Base-by-base conservation (phyloP, 257 asterid genomes). In the Fraxinus cuspidata region DNA sequence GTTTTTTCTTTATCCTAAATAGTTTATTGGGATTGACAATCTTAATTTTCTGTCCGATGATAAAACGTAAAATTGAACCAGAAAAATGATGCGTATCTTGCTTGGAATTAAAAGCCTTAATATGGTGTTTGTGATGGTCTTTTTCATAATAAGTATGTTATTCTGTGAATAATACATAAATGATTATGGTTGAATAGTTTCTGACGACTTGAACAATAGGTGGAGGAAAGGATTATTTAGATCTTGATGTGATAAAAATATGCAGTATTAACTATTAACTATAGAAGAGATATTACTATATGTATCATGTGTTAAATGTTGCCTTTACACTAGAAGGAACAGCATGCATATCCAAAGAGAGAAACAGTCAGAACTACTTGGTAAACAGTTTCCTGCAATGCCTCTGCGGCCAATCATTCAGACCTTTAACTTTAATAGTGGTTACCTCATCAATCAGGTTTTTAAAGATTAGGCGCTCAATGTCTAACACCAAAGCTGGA, bases 391-490 rank as follows among this genome's bases (percentile, higher is more conserved):
- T 79, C 83, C 87, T 85, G 86, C 86, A 78, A 76, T 81, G 84
- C 75, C 78, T 83, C 76, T 69, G 81, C 29, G 89, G 82, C 89
- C 85, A 69, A 32, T 84, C 78, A 21, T 72, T 81, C 69, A 66
- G 76, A 67, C 84, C 80, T 44, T 68, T 76, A 67, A 77, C 78
- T 77, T 84, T 94, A 74, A 85, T 88, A 16, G 80, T 81, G 44
- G 92, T 79, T 64, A 90, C 86, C 86, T 93, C 98, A 31, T 86
- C 89, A 78, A 96, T 87, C 79, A 93, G 85, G 84, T 96, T 97
- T 78, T 90, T 96, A 71, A 90, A 96, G 79, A 96, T 89, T 71
- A 81, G 92, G 37, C 98, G 93, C 82, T 96, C 99, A 13, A 93
- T 83, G 87, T 92, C 99, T 87, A 96, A 86, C 77, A 87, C 97